phyloP scores from a whole-genome alignment of 2,329 filamentous ascomycete species.

The Chaetomiaceae sp. region DNA sequence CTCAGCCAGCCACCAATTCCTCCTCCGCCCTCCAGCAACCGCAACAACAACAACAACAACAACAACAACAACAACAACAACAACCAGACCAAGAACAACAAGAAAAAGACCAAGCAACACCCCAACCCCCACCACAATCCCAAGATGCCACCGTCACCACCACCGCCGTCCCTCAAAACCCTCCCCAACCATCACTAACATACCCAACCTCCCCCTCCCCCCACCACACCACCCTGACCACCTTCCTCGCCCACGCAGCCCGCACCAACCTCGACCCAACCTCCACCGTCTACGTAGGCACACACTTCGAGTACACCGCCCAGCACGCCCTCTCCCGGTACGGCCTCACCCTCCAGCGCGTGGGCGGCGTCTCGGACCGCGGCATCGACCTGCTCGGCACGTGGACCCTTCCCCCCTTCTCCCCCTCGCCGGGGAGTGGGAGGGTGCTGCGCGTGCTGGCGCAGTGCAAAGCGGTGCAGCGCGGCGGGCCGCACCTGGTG shows the following conservation, averaged over 20 bases:
- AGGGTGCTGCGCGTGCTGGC: constrained; percentile 42
- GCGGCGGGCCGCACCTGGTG: constrained; percentile 53
- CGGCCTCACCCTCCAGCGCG: constrained; percentile 60
- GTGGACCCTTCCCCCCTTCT: constrained; percentile 54
- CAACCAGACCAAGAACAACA: not conserved
- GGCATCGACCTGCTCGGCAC: constrained; percentile 71
- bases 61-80: no score
- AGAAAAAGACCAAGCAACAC: not conserved
- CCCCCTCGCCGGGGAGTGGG: not conserved
- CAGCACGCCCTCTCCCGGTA: constrained; percentile 51
- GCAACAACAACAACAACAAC: not conserved
- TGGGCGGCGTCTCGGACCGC: constrained; percentile 62
- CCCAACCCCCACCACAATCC: constrained; percentile 1
- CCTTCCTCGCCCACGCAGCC: constrained; percentile 61
- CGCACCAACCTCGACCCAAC: constrained; percentile 49
- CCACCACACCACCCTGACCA: constrained; percentile 58
- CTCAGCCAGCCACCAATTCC: not conserved
- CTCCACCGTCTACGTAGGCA: constrained; percentile 64
- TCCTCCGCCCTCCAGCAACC: no score
- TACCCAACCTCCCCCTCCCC: constrained; percentile 44
- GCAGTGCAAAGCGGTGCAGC: constrained; percentile 65
- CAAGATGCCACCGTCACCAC: not conserved
- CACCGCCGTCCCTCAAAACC: not conserved
- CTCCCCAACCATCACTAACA: constrained; percentile 25
- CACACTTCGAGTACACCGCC: constrained; percentile 71